Evolutionary conservation across 2,329 filamentous ascomycete species (phyloP).

Genomic region (Monilinia fructigena): DNA sequence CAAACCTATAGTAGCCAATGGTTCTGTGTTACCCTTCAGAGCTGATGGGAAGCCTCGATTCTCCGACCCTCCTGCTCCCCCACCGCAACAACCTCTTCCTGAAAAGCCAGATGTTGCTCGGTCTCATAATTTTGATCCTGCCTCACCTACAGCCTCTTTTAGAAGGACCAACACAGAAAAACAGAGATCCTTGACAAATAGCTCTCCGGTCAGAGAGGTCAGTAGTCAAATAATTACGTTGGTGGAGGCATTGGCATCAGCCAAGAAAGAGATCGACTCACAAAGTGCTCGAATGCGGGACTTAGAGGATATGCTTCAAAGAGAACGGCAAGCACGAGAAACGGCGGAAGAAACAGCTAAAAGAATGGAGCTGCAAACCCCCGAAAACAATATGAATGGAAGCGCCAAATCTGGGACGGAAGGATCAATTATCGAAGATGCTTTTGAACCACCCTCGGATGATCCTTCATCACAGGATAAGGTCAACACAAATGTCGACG

Average conservation of each 20-base stretch:
- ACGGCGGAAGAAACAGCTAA: conserved; percentile 80
- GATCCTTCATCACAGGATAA: conserved; percentile 34
- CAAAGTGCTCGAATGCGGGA: conserved; percentile 78
- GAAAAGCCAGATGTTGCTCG: conserved; percentile 79
- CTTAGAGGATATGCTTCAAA: conserved; percentile 73
- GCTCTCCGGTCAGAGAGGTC: conserved; percentile 51
- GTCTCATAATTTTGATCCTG: conserved; percentile 42
- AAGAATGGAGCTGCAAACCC: conserved; percentile 60
- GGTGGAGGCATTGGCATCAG: conserved; percentile 78
- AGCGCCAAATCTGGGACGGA: conserved; percentile 42
- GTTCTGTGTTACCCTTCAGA: conserved; percentile 51
- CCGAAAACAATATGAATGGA: conserved; percentile 45
- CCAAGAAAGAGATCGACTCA: conserved; percentile 83
- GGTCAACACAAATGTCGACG: conserved; percentile 52
- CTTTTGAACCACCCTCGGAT: conserved; percentile 45
- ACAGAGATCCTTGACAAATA: conserved; percentile 55
- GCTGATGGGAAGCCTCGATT: conserved; percentile 80
- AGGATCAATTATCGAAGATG: conserved; percentile 47
- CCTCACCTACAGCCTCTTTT: conserved; percentile 55
- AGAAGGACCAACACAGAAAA: conserved; percentile 76
- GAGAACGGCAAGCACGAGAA: conserved; percentile 79
- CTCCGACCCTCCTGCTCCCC: conserved; percentile 88
- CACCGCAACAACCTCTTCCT: conserved; percentile 87
- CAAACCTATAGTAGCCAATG: conserved; percentile 50
- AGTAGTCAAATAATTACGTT: conserved; percentile 78